Conservation (phyloP, 306 rosid species). For the Cucumis melo region DNA sequence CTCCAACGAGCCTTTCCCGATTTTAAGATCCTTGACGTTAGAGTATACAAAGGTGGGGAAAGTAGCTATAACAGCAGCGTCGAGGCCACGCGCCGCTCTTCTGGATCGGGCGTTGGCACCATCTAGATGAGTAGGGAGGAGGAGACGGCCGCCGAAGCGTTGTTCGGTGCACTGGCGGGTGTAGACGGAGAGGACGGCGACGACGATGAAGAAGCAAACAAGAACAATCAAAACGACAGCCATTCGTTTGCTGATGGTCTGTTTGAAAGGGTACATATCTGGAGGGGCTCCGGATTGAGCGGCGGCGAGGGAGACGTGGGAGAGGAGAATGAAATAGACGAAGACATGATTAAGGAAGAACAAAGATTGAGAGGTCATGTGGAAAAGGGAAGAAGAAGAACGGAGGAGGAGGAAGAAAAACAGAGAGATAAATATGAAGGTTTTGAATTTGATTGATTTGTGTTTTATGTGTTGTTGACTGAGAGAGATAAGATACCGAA, state of each 20-base stretch:
- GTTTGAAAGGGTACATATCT: neutral
- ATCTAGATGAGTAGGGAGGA: slow-evolving; percentile 11
- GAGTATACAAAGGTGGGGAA: slow-evolving; percentile 76
- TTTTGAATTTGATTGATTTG: too few species aligned
- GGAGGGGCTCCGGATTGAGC: slow-evolving; percentile 2
- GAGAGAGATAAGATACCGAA: neutral
- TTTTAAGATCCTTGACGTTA: slow-evolving; percentile 45
- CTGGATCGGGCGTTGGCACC: slow-evolving; percentile 9
- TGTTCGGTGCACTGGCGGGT: slow-evolving; percentile 61
- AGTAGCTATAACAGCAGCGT: slow-evolving; percentile 30
- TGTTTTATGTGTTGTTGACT: neutral
- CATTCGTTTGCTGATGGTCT: slow-evolving; percentile 34
- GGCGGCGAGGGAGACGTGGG: neutral
- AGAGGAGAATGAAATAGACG: neutral
- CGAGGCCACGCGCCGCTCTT: slow-evolving; percentile 35
- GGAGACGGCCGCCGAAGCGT: slow-evolving; percentile 22
- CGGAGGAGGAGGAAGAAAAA: neutral
- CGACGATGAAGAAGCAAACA: slow-evolving; percentile 35
- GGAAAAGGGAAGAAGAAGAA: neutral
- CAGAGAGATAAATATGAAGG: neutral
- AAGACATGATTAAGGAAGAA: slow-evolving; percentile 6
- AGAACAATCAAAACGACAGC: slow-evolving; percentile 37
- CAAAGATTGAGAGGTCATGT: neutral
- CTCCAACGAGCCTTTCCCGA: slow-evolving; percentile 58
- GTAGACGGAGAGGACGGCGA: slow-evolving; percentile 65